Evolutionary conservation across 257 asterid genomes (phyloP).

Genomic region (Solanum pennellii): DNA sequence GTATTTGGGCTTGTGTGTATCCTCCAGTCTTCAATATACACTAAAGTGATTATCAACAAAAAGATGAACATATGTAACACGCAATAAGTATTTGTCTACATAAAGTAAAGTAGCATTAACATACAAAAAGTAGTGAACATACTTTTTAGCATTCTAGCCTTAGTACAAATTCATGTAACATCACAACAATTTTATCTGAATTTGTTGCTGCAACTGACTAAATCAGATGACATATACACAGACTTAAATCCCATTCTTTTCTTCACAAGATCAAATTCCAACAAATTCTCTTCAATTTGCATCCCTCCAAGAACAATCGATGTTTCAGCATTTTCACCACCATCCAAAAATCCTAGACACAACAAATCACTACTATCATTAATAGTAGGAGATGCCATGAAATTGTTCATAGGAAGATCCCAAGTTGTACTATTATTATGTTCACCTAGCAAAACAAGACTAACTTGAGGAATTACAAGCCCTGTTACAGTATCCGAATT

Average conservation of each 20-base stretch:
- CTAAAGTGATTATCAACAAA: not conserved
- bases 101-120: not conserved
- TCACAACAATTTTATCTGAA: not conserved
- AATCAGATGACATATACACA: slow-evolving; percentile 12
- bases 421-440: slow-evolving; percentile 22
- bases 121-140: not conserved
- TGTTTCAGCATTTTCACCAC: slow-evolving; percentile 4
- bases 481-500: not conserved
- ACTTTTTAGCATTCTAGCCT: not conserved
- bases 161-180: not conserved
- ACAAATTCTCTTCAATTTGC: slow-evolving; percentile 37
- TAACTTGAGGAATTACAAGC: slow-evolving; percentile 22
- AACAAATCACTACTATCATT: not conserved
- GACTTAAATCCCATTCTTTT: slow-evolving; percentile 29
- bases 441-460: slow-evolving; percentile 14
- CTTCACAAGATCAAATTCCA: slow-evolving; percentile 39
- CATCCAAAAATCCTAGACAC: slow-evolving; percentile 16
- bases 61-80: not conserved
- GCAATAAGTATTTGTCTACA: not conserved
- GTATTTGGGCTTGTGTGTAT: too few species aligned
- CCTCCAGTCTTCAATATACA: not conserved
- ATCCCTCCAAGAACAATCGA: slow-evolving; percentile 32
- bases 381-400: slow-evolving; percentile 23
- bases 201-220: slow-evolving; percentile 1
- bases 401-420: slow-evolving; percentile 35